Conservation (phyloP, 1,284 basidiomycete species). For the Sanghuangporus weigelae region DNA sequence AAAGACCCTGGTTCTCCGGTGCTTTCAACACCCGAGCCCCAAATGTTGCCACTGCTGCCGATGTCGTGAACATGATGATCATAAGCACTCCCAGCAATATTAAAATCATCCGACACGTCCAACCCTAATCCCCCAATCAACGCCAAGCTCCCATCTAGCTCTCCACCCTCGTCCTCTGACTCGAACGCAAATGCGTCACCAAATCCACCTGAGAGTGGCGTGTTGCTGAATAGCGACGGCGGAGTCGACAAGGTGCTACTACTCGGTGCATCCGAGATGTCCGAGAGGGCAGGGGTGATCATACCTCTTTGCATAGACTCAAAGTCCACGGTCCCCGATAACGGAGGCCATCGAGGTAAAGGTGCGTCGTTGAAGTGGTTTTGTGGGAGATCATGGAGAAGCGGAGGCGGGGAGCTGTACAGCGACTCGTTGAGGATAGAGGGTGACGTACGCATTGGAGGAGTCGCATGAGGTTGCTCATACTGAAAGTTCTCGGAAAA, state of each 20-base stretch:
- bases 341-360: background rate
- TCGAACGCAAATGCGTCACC: conserved; percentile 4
- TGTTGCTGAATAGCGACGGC: background rate
- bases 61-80: background rate
- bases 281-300: conserved; percentile 15
- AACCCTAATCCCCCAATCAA: conserved; percentile 13
- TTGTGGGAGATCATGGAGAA: background rate
- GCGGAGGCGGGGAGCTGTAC: background rate
- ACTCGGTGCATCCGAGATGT: background rate
- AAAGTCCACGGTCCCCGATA: conserved; percentile 9
- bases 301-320: conserved; percentile 4
- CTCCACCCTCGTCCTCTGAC: background rate
- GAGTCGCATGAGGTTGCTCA: background rate
- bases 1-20: background rate
- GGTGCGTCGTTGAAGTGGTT: background rate
- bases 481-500: conserved; percentile 10
- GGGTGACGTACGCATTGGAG: conserved; percentile 1
- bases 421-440: background rate
- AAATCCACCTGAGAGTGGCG: background rate
- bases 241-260: background rate
- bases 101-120: background rate
- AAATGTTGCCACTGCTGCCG: background rate
- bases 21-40: background rate
- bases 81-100: background rate
- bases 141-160: background rate